Percentiles rank a stretch among this genome's conserved stretches.
Evolutionary conservation across 2,329 filamentous ascomycete species (phyloP).

Genomic region (Dothideomycetidae sp.): DNA sequence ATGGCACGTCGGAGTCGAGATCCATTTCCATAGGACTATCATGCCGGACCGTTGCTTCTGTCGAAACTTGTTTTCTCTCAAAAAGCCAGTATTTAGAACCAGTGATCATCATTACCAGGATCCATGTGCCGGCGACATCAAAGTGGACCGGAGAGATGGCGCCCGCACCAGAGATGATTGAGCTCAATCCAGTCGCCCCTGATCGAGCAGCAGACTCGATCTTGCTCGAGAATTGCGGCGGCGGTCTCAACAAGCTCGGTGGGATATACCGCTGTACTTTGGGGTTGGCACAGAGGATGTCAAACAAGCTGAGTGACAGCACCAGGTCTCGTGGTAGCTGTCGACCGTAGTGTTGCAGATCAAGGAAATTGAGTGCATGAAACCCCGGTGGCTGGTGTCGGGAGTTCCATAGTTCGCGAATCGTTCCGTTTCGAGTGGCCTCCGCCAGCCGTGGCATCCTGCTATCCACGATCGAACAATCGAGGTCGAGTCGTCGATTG

Average conservation of each 20-base stretch:
- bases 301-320: background rate
- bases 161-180: background rate
- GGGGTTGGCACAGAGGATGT: background rate
- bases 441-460: background rate
- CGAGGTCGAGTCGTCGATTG: background rate
- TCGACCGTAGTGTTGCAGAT: background rate
- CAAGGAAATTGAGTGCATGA: background rate
- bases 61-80: background rate
- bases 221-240: too few species aligned
- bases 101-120: background rate
- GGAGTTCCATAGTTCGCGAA: background rate
- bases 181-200: too few species aligned
- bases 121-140: background rate
- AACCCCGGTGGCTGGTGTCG: background rate
- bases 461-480: background rate
- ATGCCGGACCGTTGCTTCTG: too few species aligned
- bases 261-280: background rate
- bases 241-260: too few species aligned
- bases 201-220: too few species aligned
- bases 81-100: background rate
- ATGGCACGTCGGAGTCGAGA: too few species aligned
- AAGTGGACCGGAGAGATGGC: background rate
- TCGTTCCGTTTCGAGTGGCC: background rate
- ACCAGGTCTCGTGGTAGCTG: background rate
- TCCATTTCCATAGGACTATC: too few species aligned